Conservation (phyloP, 495 filamentous ascomycete genomes). For the Letharia columbiana region DNA sequence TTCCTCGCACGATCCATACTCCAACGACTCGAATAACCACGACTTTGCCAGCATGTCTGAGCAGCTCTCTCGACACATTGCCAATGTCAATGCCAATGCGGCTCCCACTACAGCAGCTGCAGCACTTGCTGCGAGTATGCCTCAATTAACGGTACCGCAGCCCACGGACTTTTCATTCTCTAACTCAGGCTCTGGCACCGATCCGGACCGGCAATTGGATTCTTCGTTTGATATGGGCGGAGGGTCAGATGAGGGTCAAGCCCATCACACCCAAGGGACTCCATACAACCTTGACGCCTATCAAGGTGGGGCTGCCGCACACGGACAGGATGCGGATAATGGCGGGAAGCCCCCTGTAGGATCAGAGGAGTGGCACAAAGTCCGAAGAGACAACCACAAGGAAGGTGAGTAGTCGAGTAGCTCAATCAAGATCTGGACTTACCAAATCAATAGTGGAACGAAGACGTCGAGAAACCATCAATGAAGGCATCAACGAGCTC, state of each 20-base stretch:
- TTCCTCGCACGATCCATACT: conserved; percentile 5
- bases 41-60: conserved; percentile 18
- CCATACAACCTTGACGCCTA: conserved; percentile 31
- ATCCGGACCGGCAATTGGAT: conserved; percentile 33
- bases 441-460: conserved; percentile 63
- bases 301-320: conserved; percentile 33
- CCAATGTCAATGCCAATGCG: conserved; percentile 33
- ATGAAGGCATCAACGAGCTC: conserved; percentile 97
- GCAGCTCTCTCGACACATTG: conserved; percentile 22
- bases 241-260: conserved; percentile 27
- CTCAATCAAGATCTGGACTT: conserved; percentile 3
- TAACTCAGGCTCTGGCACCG: conserved; percentile 30
- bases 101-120: conserved; percentile 57
- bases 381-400: conserved; percentile 97
- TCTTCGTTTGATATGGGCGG: conserved; percentile 32
- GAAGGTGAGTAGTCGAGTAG: conserved; percentile 57
- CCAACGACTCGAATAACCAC: conserved; percentile 12
- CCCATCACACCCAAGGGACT: conserved; percentile 27
- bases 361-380: conserved; percentile 95
- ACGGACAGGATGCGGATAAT: conserved; percentile 41
- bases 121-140: conserved; percentile 59
- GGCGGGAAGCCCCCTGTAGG: conserved; percentile 75
- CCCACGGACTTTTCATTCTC: conserved; percentile 62
- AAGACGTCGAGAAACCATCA: conserved; percentile 95
- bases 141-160: conserved; percentile 60